Conservation (phyloP, 2,329 filamentous ascomycete species). For the Monilinia aucupariae region DNA sequence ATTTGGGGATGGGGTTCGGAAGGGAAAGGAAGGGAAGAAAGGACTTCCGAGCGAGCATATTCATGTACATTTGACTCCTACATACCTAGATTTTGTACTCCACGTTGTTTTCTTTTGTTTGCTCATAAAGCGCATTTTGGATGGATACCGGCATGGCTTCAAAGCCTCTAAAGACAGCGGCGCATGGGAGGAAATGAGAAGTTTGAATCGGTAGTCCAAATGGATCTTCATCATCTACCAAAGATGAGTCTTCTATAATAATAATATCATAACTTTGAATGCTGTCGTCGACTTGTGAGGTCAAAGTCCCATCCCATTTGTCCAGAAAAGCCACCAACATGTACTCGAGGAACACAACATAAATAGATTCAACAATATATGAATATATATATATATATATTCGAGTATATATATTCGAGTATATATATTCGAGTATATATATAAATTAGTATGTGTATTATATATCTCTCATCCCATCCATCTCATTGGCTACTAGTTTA, state of each 20-base stretch:
- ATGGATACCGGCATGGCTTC: conserved; percentile 10
- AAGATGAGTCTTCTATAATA: background rate
- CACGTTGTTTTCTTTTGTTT: background rate
- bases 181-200: background rate
- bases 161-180: background rate
- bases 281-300: background rate
- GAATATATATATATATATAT: too few species aligned
- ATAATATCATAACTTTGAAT: background rate
- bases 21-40: background rate
- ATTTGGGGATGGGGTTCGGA: background rate
- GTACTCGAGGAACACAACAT: too few species aligned
- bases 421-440: too few species aligned
- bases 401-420: too few species aligned
- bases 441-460: too few species aligned
- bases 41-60: background rate
- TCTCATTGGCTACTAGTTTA: too few species aligned
- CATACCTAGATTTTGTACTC: background rate
- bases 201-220: background rate
- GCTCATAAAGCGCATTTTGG: conserved; percentile 3
- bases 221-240: background rate
- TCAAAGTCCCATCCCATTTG: background rate
- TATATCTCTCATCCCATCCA: too few species aligned
- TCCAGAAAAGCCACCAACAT: background rate
- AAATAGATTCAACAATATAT: too few species aligned
- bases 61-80: background rate